These are phyloP conservation scores for Xylariaceae sp. DNA, from an alignment of 2,329 filamentous ascomycete genomes.

Conservation along the genomic window DNA sequence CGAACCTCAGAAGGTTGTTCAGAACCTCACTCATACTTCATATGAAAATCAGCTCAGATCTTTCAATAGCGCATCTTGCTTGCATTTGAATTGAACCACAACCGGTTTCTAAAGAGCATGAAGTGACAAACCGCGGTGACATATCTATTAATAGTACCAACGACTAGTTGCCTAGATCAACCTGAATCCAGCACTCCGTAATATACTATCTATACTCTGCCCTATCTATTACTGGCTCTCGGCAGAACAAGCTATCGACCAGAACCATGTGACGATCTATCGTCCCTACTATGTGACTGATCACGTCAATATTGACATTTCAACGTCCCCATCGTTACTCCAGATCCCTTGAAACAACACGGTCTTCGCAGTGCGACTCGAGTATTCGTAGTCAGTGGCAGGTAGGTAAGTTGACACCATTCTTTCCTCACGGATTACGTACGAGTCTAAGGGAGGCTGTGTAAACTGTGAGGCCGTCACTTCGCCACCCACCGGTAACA, in stretches of 20 bases:
- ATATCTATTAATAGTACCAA: not conserved
- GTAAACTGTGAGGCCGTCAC: not conserved
- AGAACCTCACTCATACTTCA: no score
- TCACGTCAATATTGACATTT: not conserved
- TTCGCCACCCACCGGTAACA: not conserved
- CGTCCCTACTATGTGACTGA: not conserved
- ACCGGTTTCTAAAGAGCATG: not conserved
- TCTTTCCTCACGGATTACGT: not conserved
- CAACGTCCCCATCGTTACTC: not conserved
- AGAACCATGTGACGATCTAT: no score
- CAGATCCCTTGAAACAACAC: not conserved
- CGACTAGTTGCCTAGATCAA: not conserved
- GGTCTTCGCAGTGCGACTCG: not conserved
- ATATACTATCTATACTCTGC: no score
- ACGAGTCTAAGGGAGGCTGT: not conserved
- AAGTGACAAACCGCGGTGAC: not conserved
- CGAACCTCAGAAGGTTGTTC: no score
- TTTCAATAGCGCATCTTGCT: no score
- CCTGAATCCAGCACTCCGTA: not conserved
- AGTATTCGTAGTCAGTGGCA: not conserved
- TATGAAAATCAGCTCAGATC: no score
- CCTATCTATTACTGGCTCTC: no score
- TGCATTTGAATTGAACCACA: not conserved
- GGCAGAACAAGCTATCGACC: no score
- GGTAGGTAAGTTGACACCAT: not conserved